Conservation (phyloP, 768 basidiomycete species). For the Solioccasus polychromus region DNA sequence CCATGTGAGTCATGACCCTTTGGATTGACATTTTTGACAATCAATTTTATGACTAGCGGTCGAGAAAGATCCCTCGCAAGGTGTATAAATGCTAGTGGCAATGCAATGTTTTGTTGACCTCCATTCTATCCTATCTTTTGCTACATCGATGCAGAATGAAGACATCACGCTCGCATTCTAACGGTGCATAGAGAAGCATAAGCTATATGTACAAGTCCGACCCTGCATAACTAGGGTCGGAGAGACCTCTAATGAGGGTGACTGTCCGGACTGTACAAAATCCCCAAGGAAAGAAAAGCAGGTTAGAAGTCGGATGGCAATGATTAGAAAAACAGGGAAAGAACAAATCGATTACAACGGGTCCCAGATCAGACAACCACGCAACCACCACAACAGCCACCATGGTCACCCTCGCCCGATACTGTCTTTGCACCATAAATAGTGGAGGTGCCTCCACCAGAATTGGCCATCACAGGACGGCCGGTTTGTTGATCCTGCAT, state of each 20-base stretch:
- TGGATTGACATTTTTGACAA: not conserved
- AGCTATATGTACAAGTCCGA: conserved; percentile 27
- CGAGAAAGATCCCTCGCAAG: conserved; percentile 27
- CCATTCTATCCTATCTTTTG: not conserved
- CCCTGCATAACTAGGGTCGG: conserved; percentile 7
- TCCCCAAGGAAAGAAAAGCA: conserved; percentile 8
- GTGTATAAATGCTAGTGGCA: conserved; percentile 18
- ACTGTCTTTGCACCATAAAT: conserved; percentile 45
- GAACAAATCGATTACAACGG: not conserved
- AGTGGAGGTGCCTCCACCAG: conserved; percentile 42
- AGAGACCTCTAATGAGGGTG: conserved; percentile 6
- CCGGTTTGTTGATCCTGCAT: conserved; percentile 74
- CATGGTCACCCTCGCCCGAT: conserved; percentile 50
- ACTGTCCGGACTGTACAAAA: conserved; percentile 11
- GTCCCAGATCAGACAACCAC: conserved; percentile 45
- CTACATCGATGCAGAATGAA: conserved; percentile 6
- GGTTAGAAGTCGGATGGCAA: not conserved
- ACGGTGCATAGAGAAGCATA: conserved; percentile 10
- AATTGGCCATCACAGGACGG: conserved; percentile 55
- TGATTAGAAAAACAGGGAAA: conserved; percentile 10
- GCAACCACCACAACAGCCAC: conserved; percentile 68
- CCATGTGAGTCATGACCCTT: conserved; percentile 24
- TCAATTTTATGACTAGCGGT: conserved; percentile 8
- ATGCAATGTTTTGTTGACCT: not conserved
- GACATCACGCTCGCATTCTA: conserved; percentile 1